phyloP scores from a whole-genome alignment of 2,329 filamentous ascomycete genomes.

The Talaromyces sp. region DNA sequence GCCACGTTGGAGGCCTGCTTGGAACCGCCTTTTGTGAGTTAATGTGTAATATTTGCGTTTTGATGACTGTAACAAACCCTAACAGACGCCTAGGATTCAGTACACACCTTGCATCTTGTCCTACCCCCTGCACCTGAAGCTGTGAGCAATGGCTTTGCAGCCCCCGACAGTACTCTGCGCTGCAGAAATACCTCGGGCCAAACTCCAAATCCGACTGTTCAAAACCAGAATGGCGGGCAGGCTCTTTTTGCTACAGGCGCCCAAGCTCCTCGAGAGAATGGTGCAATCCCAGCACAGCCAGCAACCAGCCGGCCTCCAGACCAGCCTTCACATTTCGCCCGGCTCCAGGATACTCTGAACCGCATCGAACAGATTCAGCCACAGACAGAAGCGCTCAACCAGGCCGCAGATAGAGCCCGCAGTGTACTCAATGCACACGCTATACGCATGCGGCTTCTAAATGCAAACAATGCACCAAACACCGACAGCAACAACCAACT shows the following conservation, averaged over 20 bases:
- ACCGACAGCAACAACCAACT: background rate
- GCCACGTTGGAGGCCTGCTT: conserved; percentile 49
- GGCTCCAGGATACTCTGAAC: background rate
- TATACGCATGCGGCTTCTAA: background rate
- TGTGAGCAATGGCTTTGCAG: conserved; percentile 10
- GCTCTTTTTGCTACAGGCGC: background rate
- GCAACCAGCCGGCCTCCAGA: background rate
- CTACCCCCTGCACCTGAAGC: conserved; percentile 33
- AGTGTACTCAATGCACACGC: conserved; percentile 4
- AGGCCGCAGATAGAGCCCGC: conserved; percentile 7
- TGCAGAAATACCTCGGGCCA: conserved; percentile 5
- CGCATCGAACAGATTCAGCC: conserved; percentile 9
- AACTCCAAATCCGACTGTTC: background rate
- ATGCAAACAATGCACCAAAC: background rate
- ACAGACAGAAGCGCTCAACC: conserved; percentile 6
- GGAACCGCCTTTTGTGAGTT: conserved; percentile 46
- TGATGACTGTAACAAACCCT: background rate
- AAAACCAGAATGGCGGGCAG: background rate
- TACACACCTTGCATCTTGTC: conserved; percentile 38
- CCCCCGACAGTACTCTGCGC: conserved; percentile 10
- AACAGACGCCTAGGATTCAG: conserved; percentile 17
- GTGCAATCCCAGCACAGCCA: background rate
- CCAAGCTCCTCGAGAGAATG: background rate
- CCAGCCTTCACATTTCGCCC: background rate
- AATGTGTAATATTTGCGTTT: conserved; percentile 3